phyloP scores from a whole-genome alignment of 2,329 filamentous ascomycete species.

The Aspergillus sergii region DNA sequence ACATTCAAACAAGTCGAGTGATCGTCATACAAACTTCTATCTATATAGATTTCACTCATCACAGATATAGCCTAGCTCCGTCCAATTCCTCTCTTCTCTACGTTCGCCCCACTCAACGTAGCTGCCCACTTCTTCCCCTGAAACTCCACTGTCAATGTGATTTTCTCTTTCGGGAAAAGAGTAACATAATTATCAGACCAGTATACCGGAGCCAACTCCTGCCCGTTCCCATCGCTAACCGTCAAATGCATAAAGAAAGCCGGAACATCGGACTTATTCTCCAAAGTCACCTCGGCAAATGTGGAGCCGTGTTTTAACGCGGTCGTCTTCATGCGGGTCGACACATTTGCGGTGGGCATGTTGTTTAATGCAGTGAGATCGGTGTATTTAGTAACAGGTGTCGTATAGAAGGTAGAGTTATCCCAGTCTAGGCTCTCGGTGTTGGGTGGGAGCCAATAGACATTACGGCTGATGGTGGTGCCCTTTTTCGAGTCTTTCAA shows the following conservation, averaged over 20 bases:
- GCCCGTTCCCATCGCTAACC: conserved; percentile 48
- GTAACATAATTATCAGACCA: conserved; percentile 69
- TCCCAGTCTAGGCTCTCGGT: conserved; percentile 59
- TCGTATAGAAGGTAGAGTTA: conserved; percentile 61
- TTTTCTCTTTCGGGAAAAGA: conserved; percentile 58
- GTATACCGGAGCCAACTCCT: conserved; percentile 54
- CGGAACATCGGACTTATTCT: conserved; percentile 56
- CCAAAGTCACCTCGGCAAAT: conserved; percentile 44
- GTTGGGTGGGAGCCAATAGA: conserved; percentile 59
- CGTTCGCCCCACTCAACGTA: conserved; percentile 28
- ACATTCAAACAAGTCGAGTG: neutral
- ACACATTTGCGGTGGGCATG: conserved; percentile 44
- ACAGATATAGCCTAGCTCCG: neutral
- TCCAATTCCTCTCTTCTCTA: conserved; percentile 10
- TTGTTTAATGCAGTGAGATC: conserved; percentile 51
- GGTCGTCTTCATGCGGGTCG: conserved; percentile 24
- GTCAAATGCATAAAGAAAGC: conserved; percentile 62
- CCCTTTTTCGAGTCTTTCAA: conserved; percentile 40
- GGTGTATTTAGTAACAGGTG: conserved; percentile 56
- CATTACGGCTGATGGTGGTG: conserved; percentile 55
- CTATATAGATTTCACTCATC: too few species aligned
- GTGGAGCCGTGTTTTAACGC: conserved; percentile 8
- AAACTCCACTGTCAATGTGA: conserved; percentile 43
- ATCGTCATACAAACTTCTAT: too few species aligned
- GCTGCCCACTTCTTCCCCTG: conserved; percentile 16